Evolutionary conservation across 257 asterid species (phyloP), one percentile per base, ranked within the genome.

Genomic region (Gentiana straminea): DNA sequence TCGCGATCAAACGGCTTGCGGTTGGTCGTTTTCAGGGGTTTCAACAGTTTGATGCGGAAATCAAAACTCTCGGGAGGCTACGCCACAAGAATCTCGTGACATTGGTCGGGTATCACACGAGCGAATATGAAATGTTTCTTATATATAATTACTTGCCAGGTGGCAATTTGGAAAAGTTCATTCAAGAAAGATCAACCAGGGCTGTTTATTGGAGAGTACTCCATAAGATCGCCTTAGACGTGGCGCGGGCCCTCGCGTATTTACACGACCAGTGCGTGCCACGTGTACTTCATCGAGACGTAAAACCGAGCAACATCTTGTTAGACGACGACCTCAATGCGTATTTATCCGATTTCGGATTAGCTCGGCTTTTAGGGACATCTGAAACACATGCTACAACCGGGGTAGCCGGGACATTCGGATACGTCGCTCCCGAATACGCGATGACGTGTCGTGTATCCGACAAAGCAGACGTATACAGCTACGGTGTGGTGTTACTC

Each of bases 381-480:
- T 86, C 95, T 0, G 95, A 86, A 51, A 89, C 95, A 2, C 95
- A 86, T 32, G 97, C 94, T 37, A 83, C 97, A 0, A 89, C 97
- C 0, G 92, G 95, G 1, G 97, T 89, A 53, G 94, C 95, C 0
- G 97, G 97, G 46, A 89, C 97, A 4, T 84, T 86, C 4, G 97
- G 97, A 6, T 90, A 90, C 36, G 95, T 89, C 3, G 97, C 95
- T 12, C 97, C 97, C 0, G 97, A 89, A 52, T 89, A 89, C 51
- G 96, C 97, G 1, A 79, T 84, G 96, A 86, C 96, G 0, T 86
- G 97, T 51, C 94, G 97, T 2, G 97, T 90, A 45, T 84, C 97
- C 7, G 95, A 86, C 73, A 90, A 90, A 76, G 94, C 96, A 0
- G 97, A 90, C 5, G 95, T 90, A 1, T 90, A 90, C 50, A 90